Evolutionary conservation across 192 early-diverging fungal genomes (phyloP).

Genomic region (Coemansia sp.): DNA sequence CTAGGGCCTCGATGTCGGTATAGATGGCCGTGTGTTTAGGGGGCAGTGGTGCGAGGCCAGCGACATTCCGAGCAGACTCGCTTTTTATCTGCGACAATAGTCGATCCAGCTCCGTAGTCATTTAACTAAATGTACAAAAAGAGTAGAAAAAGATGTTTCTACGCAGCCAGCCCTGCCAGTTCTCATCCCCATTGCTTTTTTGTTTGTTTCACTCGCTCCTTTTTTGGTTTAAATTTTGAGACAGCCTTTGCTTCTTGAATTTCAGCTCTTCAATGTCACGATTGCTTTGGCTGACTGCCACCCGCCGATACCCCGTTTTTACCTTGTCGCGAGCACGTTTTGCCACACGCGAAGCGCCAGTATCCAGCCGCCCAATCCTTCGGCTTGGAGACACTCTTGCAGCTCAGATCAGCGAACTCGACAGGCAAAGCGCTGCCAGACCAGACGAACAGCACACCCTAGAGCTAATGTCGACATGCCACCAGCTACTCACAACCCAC

Average conservation of each 20-base stretch:
- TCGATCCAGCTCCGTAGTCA: constrained; percentile 28
- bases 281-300: neutral
- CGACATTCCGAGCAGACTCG: constrained; percentile 20
- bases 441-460: neutral
- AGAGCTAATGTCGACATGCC: neutral
- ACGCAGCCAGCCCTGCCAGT: too few relatives aligned
- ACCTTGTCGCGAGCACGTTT: neutral
- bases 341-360: neutral
- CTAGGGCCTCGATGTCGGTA: constrained; percentile 20
- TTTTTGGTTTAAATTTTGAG: neutral
- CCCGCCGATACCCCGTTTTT: neutral
- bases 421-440: neutral
- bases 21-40: neutral
- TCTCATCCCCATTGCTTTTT: too few relatives aligned
- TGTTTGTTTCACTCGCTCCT: neutral
- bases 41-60: neutral
- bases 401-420: neutral
- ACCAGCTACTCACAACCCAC: neutral
- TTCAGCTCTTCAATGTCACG: constrained; percentile 1
- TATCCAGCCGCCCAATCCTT: neutral
- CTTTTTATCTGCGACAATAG: constrained; percentile 24
- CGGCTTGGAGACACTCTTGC: neutral
- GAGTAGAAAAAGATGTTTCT: neutral
- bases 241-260: neutral
- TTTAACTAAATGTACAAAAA: neutral